A percentile compares a stretch with the other conserved stretches of the same genome.
phyloP scores from a whole-genome alignment of 2,329 filamentous ascomycete genomes.

The Scedosporium minutisporum region DNA sequence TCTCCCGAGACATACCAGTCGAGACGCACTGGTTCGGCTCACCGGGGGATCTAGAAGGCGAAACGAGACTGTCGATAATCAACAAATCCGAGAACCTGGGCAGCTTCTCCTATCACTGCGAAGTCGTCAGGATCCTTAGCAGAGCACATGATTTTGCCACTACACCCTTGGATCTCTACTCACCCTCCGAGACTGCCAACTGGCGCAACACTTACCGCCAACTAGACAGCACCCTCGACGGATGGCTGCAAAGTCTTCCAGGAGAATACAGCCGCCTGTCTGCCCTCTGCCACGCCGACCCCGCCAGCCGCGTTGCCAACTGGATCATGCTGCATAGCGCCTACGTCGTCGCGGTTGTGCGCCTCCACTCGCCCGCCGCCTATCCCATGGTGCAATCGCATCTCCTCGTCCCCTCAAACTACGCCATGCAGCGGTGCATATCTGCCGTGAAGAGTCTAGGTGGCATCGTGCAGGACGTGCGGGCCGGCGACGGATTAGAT shows the following conservation, averaged over 20 bases:
- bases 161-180: conserved; percentile 27
- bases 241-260: conserved; percentile 31
- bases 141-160: conserved; percentile 33
- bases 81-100: conserved; percentile 32
- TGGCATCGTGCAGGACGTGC: conserved; percentile 32
- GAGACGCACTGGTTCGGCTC: conserved; percentile 19
- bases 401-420: conserved; percentile 32
- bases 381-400: conserved; percentile 30
- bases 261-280: conserved; percentile 36
- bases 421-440: conserved; percentile 34
- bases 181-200: conserved; percentile 24
- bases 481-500: conserved; percentile 31
- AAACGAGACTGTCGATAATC: conserved; percentile 14
- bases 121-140: conserved; percentile 32
- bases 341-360: conserved; percentile 32
- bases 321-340: conserved; percentile 37
- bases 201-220: conserved; percentile 31
- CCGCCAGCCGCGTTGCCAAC: conserved; percentile 34
- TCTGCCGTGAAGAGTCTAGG: conserved; percentile 33
- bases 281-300: conserved; percentile 33
- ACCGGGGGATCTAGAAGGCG: not conserved
- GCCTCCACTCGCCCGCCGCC: conserved; percentile 32
- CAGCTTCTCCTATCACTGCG: conserved; percentile 35
- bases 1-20: conserved; percentile 32
- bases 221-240: conserved; percentile 28